phyloP scores from a whole-genome alignment of 1,284 basidiomycete species.

The Moniliophthora roreri region DNA sequence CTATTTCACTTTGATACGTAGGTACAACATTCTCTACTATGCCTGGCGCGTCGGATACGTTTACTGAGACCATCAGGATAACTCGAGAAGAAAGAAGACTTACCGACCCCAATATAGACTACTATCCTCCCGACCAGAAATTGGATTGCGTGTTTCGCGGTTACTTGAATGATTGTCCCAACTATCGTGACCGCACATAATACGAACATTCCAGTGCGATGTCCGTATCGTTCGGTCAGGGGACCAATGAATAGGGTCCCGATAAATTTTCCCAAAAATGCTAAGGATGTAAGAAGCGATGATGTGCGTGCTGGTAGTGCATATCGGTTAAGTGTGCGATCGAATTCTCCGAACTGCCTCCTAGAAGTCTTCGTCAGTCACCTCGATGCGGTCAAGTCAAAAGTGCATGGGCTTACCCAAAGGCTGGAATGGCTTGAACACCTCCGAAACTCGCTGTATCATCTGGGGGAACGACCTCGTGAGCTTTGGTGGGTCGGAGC shows the following conservation, averaged over 20 bases:
- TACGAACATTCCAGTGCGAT: constrained; percentile 8
- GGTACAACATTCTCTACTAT: constrained; percentile 13
- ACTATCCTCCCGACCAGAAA: constrained; percentile 10
- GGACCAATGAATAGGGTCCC: constrained; percentile 13
- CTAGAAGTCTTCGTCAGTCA: neutral
- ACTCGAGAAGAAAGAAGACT: neutral
- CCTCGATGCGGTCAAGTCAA: neutral
- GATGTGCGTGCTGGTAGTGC: constrained; percentile 10
- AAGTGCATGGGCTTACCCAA: constrained; percentile 5
- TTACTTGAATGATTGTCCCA: constrained; percentile 9
- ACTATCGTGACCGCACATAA: constrained; percentile 8
- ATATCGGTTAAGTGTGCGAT: constrained; percentile 7
- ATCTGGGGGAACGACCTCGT: neutral
- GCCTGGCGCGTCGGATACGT: neutral
- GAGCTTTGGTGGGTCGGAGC: neutral
- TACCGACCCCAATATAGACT: constrained; percentile 11
- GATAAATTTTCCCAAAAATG: constrained; percentile 11
- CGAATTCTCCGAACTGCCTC: constrained; percentile 12
- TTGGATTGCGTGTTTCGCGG: constrained; percentile 8
- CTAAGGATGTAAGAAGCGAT: constrained; percentile 10
- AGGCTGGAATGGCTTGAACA: constrained; percentile 15
- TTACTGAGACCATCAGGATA: neutral
- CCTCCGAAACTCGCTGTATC: constrained; percentile 14
- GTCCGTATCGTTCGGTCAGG: constrained; percentile 10
- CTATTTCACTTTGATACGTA: constrained; percentile 14